Evolutionary conservation across 495 filamentous ascomycete genomes (phyloP).

Genomic region (Neurospora tetrasperma): DNA sequence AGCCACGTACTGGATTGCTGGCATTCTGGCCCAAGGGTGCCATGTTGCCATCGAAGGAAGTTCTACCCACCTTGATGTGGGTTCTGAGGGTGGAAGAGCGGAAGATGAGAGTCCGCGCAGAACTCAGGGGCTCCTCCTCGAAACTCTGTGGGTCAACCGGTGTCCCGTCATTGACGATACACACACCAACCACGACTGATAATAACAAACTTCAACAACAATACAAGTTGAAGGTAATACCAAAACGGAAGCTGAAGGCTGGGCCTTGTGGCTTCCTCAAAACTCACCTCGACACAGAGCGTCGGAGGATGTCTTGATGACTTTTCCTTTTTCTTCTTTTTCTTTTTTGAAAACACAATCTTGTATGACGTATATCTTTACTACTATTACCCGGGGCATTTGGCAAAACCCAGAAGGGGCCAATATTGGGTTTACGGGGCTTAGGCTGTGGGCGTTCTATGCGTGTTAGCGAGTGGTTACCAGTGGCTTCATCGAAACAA

Average conservation of each 20-base stretch:
- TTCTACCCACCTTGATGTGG: conserved; percentile 44
- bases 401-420: not conserved
- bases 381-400: not conserved
- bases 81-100: conserved; percentile 39
- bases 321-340: not conserved
- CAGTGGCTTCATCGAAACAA: not conserved
- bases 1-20: conserved; percentile 22
- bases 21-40: conserved; percentile 31
- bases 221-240: conserved; percentile 1
- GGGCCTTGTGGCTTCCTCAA: not conserved
- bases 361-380: not conserved
- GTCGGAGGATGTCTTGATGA: not conserved
- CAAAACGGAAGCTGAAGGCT: not conserved
- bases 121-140: conserved; percentile 11
- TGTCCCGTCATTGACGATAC: conserved; percentile 15
- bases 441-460: not conserved
- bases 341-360: not conserved
- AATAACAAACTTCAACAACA: conserved; percentile 1
- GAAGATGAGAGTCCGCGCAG: conserved; percentile 18
- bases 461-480: not conserved
- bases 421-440: not conserved
- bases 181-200: conserved; percentile 5
- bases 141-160: conserved; percentile 13
- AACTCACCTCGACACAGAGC: not conserved
- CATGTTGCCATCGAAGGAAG: conserved; percentile 40